These are phyloP conservation scores for Leccinum longicurvipes DNA, from an alignment of 768 basidiomycete species.

Conservation along the genomic window DNA sequence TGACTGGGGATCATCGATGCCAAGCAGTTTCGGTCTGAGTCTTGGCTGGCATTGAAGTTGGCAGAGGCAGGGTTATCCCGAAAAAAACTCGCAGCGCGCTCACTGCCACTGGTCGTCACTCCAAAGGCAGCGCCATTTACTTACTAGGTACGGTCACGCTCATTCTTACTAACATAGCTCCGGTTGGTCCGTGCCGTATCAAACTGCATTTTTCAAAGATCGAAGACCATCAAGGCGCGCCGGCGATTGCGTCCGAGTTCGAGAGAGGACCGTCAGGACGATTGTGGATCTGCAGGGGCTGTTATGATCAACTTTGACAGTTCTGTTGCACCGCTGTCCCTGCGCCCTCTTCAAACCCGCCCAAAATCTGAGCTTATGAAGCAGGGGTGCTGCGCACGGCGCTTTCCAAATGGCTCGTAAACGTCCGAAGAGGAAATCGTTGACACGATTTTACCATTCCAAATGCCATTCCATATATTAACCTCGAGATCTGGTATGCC, in stretches of 20 bases:
- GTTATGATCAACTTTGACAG: neutral
- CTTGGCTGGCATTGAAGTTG: too few relatives aligned
- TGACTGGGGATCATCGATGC: too few relatives aligned
- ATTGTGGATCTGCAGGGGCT: neutral
- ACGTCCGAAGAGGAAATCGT: neutral
- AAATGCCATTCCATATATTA: conserved; percentile 7
- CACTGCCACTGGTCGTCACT: too few relatives aligned
- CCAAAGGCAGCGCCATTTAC: too few relatives aligned
- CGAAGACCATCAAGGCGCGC: neutral
- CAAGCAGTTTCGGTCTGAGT: too few relatives aligned
- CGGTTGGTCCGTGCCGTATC: too few relatives aligned
- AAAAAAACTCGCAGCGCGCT: too few relatives aligned
- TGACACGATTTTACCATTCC: neutral
- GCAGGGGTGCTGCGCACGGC: neutral
- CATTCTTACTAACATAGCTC: too few relatives aligned
- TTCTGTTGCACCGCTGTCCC: neutral
- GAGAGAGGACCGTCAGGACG: neutral
- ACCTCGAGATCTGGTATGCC: neutral
- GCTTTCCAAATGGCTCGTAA: too few relatives aligned
- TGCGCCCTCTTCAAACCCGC: neutral
- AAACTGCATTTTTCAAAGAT: neutral
- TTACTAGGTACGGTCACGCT: neutral
- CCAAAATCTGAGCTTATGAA: neutral
- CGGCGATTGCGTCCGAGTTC: neutral
- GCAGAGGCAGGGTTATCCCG: too few relatives aligned